Evolutionary conservation across 2,329 filamentous ascomycete species (phyloP), one percentile per base, ranked within the genome.

Genomic region (Zymoseptoria brevis): DNA sequence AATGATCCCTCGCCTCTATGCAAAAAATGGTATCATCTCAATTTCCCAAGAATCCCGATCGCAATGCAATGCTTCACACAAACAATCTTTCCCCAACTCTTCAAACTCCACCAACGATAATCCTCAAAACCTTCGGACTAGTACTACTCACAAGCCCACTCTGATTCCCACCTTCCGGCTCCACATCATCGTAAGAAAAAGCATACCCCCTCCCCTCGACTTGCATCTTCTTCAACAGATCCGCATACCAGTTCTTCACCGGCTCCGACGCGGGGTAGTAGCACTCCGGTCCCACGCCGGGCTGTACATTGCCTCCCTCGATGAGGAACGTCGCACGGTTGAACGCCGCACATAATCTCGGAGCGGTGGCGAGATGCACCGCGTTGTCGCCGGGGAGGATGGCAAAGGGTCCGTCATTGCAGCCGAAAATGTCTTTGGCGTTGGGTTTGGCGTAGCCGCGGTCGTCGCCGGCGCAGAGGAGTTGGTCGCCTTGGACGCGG

Each of bases 261-360:
- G 79, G 79, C 1, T 59, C 55, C n/a, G 66, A 79, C 77, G 66
- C 11, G 71, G 69, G 54, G 70, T 81, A 83, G 21, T 60, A 61
- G 19, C 64, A 61, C 0, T 68, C 60, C 1, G 77, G 63, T 5
- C 29, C n/a, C 0, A 61, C n/a, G 30, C 70, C 69, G 1, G 81
- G 81, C 66, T 81, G 77, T 1, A 75, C 62, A 62, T 79, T 68
- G 21, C 81, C 81, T 0, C 77, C 80, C 0, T 68, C 65, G 0
- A 73, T 68, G 55, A 88, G 73, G 56, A 93, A 73, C 5, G 87
- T 92, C 19, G 82, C 84, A 19, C 89, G 81, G 73, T 92, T 90
- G 67, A 92, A 83, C 1, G 87, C 88, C 0, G 89, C 89, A 1
- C 87, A 83, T 6, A 94, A 75, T 13, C 89, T 80, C 0, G 89